Percentiles rank a stretch among this genome's conserved stretches.
These are phyloP conservation scores for Buddleja alternifolia DNA, from an alignment of 257 asterid species.

Conservation along the genomic window DNA sequence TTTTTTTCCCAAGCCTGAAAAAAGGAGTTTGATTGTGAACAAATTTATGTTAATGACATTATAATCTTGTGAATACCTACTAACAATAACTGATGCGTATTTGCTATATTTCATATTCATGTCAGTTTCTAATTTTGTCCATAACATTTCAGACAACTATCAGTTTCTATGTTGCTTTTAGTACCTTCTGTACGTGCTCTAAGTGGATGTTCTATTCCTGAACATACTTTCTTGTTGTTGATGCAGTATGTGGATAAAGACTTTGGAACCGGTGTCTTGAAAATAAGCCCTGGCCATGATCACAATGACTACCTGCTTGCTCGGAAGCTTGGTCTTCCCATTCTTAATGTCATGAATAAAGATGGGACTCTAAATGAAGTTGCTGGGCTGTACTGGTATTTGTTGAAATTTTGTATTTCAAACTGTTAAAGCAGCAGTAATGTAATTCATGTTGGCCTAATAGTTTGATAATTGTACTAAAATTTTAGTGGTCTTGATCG, in stretches of 20 bases:
- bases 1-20: not conserved
- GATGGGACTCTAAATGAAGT: constrained; percentile 95
- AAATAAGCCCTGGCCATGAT: constrained; percentile 99
- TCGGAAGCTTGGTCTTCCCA: constrained; percentile 97
- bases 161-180: not conserved
- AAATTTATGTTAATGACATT: not conserved
- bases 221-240: constrained; percentile 28
- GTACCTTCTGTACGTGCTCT: constrained; percentile 12
- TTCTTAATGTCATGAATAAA: constrained; percentile 97
- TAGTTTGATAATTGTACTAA: constrained; percentile 25
- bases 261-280: constrained; percentile 98
- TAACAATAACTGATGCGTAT: constrained; percentile 12
- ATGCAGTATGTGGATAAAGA: constrained; percentile 95
- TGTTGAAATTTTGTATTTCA: constrained; percentile 30
- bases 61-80: constrained; percentile 1
- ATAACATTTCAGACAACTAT: constrained; percentile 11
- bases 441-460: constrained; percentile 29
- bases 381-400: constrained; percentile 85
- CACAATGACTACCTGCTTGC: constrained; percentile 99
- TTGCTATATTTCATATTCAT: not conserved
- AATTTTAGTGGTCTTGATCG: constrained; percentile 94
- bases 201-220: constrained; percentile 25
- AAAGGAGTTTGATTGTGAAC: not conserved
- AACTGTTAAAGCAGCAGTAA: constrained; percentile 16
- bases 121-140: not conserved